Evolutionary conservation across 2,329 filamentous ascomycete species (phyloP).

Genomic region (Penicillium sp.): DNA sequence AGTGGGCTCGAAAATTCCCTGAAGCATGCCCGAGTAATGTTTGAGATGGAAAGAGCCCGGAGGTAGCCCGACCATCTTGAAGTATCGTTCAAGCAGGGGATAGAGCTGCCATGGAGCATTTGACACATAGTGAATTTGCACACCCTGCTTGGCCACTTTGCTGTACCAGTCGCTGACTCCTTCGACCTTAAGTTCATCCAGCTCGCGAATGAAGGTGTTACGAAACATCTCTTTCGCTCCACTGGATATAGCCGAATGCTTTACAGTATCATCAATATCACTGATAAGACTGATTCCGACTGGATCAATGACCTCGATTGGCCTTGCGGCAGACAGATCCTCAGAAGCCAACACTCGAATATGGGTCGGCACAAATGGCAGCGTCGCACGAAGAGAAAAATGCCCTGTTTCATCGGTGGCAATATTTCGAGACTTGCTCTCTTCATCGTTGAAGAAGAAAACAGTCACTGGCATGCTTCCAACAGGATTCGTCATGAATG

Average conservation of each 20-base stretch:
- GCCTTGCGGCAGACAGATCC: conserved; percentile 74
- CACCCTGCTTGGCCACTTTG: conserved; percentile 72
- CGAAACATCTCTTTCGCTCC: conserved; percentile 93
- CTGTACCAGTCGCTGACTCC: conserved; percentile 91
- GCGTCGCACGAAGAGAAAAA: conserved; percentile 73
- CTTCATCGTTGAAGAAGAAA: conserved; percentile 88
- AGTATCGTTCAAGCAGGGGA: conserved; percentile 82
- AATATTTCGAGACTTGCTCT: conserved; percentile 80
- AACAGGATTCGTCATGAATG: conserved; percentile 84
- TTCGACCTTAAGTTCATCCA: conserved; percentile 76
- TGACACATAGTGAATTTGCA: conserved; percentile 95
- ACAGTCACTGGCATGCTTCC: conserved; percentile 77
- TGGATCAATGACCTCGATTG: conserved; percentile 73
- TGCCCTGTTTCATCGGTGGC: conserved; percentile 86
- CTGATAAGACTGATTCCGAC: conserved; percentile 88
- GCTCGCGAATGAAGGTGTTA: conserved; percentile 88
- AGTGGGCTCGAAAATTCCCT: conserved; percentile 96
- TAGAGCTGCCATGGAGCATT: conserved; percentile 99
- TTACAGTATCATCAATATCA: conserved; percentile 97
- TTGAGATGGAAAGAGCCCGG: conserved; percentile 91
- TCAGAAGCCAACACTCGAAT: conserved; percentile 85
- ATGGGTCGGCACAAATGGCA: conserved; percentile 89
- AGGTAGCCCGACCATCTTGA: conserved; percentile 75
- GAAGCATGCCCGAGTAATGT: conserved; percentile 93
- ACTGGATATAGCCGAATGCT: conserved; percentile 83